Base-by-base conservation (phyloP, 2,329 filamentous ascomycete genomes). In the Penicillium sp. region DNA sequence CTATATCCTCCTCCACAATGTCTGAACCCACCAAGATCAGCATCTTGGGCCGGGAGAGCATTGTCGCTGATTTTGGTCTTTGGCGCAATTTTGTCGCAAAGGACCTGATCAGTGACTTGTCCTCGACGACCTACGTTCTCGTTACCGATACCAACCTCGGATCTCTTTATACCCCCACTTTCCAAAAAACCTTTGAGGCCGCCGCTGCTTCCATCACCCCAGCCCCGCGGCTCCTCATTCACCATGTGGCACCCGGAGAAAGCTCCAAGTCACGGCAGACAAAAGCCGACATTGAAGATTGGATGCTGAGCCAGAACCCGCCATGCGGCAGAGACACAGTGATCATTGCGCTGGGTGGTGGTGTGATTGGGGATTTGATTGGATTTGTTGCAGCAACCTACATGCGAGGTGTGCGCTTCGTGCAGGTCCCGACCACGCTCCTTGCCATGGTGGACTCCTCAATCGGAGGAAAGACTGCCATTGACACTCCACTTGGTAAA, bases 381-480 rank as follows among this genome's bases (percentile, higher is more conserved):
- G 93, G 93, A 45, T 98, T 95, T 67, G 89, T 97, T 45, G 93
- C 93, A 21, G 89, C 93, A 34, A 98, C 93, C 33, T 98, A 97
- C 73, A 98, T 98, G 93, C 85, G 93, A 59, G 93, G 93, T 49
- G 85, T 98, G 55, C 87, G 87, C 59, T 95, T 95, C 67, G 89
- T 96, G 37, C 93, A 98, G 71, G 90, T 98, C 41, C 93, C 93
- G 1, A 98, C 93, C 9, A 95, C 90, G 0, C 76, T 98, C 50
- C 77, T 98, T 46, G 83, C 93, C 56, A 98, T 98, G 93, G 93
- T 98, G 37, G 93, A 98, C 71, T 97, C 91, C 40, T 95, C 89
- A 33, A 97, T 98, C 65, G 93, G 93, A 54, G 93, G 93, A 56
- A 98, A 98, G 77, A 98, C 93, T 9, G 93, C 93, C 49, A 97